Conservation (phyloP, 1,139 yeast genomes). For the Debaryomyces sp. region DNA sequence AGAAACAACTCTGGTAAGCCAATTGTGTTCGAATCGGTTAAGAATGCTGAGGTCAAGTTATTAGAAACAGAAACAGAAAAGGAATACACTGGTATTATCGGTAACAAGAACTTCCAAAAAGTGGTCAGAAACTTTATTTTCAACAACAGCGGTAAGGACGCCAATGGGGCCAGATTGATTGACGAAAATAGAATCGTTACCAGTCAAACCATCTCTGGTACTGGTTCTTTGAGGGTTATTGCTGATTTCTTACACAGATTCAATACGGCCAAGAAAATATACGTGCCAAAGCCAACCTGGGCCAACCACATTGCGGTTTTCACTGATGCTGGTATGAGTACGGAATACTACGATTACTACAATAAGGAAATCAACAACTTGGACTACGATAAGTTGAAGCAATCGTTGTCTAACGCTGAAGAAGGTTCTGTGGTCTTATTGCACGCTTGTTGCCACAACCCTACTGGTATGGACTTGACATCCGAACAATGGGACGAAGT, state of each 20-base stretch:
- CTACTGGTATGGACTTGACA: conserved; percentile 95
- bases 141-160: conserved; percentile 51
- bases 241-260: conserved; percentile 56
- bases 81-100: conserved; percentile 60
- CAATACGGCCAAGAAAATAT: conserved; percentile 46
- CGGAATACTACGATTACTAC: conserved; percentile 53
- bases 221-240: conserved; percentile 60
- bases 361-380: conserved; percentile 55
- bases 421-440: conserved; percentile 69
- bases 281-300: conserved; percentile 75
- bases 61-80: conserved; percentile 50
- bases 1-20: conserved; percentile 52
- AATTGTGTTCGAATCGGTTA: conserved; percentile 51
- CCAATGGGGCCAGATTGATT: conserved; percentile 50
- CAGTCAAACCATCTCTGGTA: conserved; percentile 61
- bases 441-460: conserved; percentile 98
- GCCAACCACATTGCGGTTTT: conserved; percentile 70
- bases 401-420: conserved; percentile 42
- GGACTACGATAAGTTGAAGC: conserved; percentile 54
- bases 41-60: conserved; percentile 46
- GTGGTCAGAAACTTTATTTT: conserved; percentile 54
- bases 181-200: conserved; percentile 53
- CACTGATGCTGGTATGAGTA: conserved; percentile 49
- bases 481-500: conserved; percentile 82
- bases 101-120: conserved; percentile 50